phyloP scores from a whole-genome alignment of 1,284 basidiomycete genomes.

The Cutaneotrichosporon curvatum region DNA sequence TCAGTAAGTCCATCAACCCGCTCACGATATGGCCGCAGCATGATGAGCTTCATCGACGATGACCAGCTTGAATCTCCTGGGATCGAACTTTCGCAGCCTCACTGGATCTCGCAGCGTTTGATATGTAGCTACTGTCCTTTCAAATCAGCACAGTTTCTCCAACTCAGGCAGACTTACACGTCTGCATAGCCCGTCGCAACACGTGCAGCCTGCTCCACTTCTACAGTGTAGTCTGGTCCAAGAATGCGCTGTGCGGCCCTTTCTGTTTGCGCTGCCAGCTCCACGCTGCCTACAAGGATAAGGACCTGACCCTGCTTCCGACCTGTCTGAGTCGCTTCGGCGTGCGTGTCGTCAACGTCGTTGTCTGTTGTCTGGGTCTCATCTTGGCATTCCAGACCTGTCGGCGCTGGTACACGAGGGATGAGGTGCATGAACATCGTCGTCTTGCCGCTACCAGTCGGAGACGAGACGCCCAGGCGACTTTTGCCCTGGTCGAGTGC shows the following conservation, averaged over 20 bases:
- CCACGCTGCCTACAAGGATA: conserved; percentile 48
- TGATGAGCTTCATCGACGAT: conserved; percentile 95
- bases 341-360: background rate
- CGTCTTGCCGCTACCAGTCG: conserved; percentile 90
- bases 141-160: background rate
- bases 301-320: conserved; percentile 22
- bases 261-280: conserved; percentile 84
- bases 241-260: conserved; percentile 60
- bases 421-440: conserved; percentile 80
- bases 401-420: conserved; percentile 37
- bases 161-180: conserved; percentile 55
- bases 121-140: conserved; percentile 82
- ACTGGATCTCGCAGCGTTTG: conserved; percentile 68
- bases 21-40: conserved; percentile 77
- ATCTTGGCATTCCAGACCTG: too few relatives aligned
- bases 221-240: conserved; percentile 64
- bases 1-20: background rate
- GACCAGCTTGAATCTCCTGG: conserved; percentile 64
- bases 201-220: conserved; percentile 82
- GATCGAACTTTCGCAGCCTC: conserved; percentile 73
- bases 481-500: conserved; percentile 59
- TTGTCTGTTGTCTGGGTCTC: background rate
- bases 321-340: background rate
- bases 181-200: conserved; percentile 75
- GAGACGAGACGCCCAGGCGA: conserved; percentile 85